These are phyloP conservation scores for Rhododendron griersonianum DNA, from an alignment of 148 eudicot genomes.

Conservation along the genomic window DNA sequence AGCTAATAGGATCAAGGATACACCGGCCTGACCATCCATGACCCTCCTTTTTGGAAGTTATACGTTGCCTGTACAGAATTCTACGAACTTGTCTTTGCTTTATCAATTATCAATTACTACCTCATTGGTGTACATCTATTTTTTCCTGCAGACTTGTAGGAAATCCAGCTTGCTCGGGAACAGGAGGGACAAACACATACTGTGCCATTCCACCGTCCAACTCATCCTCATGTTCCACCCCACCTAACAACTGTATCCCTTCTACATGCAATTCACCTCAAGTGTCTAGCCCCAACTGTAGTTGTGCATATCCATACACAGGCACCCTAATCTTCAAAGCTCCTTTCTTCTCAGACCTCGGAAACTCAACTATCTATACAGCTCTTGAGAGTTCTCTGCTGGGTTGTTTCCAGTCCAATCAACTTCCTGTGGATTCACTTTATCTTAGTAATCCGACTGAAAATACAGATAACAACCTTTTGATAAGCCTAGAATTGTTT, in stretches of 20 bases:
- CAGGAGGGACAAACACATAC: conserved; percentile 18
- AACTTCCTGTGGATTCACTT: conserved; percentile 71
- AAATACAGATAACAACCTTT: conserved; percentile 32
- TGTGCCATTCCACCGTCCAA: conserved; percentile 28
- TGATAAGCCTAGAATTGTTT: conserved; percentile 27
- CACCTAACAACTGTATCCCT: conserved; percentile 34
- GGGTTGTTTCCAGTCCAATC: neutral
- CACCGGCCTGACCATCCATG: no score
- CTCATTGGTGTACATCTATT: neutral
- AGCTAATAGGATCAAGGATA: no score
- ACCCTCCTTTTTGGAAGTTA: no score
- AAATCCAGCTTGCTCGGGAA: conserved; percentile 46
- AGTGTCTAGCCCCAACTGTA: conserved; percentile 66
- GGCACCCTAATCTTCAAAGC: conserved; percentile 56
- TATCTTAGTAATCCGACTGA: conserved; percentile 41
- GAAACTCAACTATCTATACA: conserved; percentile 24
- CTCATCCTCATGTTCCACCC: conserved; percentile 31
- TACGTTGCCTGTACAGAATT: no score
- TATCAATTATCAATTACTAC: neutral
- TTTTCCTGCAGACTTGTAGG: conserved; percentile 45
- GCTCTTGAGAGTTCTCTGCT: conserved; percentile 32
- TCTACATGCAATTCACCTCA: conserved; percentile 31
- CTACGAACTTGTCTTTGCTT: no score
- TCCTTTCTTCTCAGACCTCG: conserved; percentile 55
- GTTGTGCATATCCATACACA: conserved; percentile 67